A percentile compares a stretch with the other conserved stretches of the same genome.
Evolutionary conservation across 345 rosid species (phyloP).

Genomic region (Corchorus olitorius): DNA sequence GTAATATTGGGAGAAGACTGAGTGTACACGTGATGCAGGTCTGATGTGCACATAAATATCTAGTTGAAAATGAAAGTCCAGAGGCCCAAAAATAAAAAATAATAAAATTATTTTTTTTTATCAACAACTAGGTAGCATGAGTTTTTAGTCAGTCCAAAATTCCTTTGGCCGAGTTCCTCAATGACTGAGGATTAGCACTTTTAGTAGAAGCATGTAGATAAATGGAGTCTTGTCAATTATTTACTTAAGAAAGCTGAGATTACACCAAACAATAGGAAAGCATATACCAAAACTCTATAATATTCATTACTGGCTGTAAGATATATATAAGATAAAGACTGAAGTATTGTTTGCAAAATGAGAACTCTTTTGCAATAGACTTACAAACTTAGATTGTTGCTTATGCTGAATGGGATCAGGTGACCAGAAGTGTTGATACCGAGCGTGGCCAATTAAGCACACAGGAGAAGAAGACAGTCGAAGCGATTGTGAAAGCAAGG

Average conservation of each 20-base stretch:
- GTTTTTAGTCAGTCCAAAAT: neutral
- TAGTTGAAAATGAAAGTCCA: neutral
- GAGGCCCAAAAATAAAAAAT: neutral
- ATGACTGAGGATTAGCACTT: neutral
- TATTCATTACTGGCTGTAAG: neutral
- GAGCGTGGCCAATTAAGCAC: conserved; percentile 58
- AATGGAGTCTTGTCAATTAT: neutral
- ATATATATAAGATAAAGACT: neutral
- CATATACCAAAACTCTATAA: neutral
- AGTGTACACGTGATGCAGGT: neutral
- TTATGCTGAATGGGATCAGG: conserved; percentile 32
- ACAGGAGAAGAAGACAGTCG: conserved; percentile 78
- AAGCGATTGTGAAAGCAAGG: conserved; percentile 91
- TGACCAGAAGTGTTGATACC: conserved; percentile 63
- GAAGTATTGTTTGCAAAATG: neutral
- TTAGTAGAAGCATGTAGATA: neutral
- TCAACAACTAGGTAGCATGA: neutral
- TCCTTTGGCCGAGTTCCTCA: neutral
- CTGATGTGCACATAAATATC: neutral
- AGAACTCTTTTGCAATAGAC: neutral
- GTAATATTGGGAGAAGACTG: neutral
- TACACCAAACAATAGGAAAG: neutral
- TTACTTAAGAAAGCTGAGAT: neutral
- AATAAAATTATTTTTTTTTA: neutral
- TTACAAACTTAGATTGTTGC: neutral